Evolutionary conservation across 768 basidiomycete genomes (phyloP), one percentile per base, ranked within the genome.

Genomic region (Mycena maculata): DNA sequence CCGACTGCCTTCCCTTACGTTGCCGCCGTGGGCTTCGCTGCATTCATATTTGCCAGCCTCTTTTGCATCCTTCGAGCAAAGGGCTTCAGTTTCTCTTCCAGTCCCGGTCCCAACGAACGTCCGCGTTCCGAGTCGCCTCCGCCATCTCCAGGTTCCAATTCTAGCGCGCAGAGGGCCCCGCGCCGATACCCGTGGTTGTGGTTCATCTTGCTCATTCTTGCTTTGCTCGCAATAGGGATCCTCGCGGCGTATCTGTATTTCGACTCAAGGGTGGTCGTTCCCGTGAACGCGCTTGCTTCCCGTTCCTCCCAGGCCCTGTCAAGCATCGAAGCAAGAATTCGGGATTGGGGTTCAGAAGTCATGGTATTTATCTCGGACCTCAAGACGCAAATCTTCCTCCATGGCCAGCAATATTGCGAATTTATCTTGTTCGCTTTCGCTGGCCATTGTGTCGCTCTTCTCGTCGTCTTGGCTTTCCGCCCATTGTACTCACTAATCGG

Each of bases 11-110:
- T 52, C n/a, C 48, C 49, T 23, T 61, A 53, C 41, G 22, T 53
- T 20, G 38, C 39, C 39, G 11, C 33, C 38, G 28, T 53, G 60
- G 44, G 60, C 50, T 52, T 31, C 48, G 49, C 48, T 31, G 18
- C 28, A 18, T 7, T 53, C 39, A 16, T 61, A 3, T 30, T 52
- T n/a, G 13, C 18, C 28, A 23, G 27, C 39, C 16, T 61, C 39
- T 25, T 52, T 25, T 61, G n/a, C 41, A 42, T 61, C 16, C 60
- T 61, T 33, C 49, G 60, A n/a, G 58, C 58, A n/a, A 53, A 50
- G 30, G 28, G 60, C 15, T 52, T 25, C 59, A 28, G 18, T 23
- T 41, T 9, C 33, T 16, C 5, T 20, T n/a, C n/a, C n/a, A n/a
- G n/a, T n/a, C n/a, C n/a, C n/a, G n/a, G n/a, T n/a, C n/a, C n/a